A percentile compares a stretch with the other conserved stretches of the same genome.
These are phyloP conservation scores for Neurospora sp. DNA, from an alignment of 495 filamentous ascomycete genomes.

Conservation along the genomic window DNA sequence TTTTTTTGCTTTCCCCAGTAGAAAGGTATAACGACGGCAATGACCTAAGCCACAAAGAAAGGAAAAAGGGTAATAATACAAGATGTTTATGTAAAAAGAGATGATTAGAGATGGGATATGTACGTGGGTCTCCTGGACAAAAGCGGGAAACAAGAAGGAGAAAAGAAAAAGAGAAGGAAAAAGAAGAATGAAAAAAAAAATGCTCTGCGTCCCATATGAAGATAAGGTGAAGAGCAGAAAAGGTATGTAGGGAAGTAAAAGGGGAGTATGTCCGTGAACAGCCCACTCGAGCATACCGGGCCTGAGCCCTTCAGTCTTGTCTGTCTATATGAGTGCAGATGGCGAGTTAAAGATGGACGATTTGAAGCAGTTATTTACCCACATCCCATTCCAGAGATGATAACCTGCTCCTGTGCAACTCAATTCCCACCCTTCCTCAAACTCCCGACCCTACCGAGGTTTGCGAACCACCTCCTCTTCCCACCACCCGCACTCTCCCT, in stretches of 20 bases:
- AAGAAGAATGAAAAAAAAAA: not conserved
- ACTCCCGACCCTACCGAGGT: slow-evolving; percentile 24
- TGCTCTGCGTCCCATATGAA: not conserved
- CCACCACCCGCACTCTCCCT: not conserved
- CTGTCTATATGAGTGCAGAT: not conserved
- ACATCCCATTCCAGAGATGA: not conserved
- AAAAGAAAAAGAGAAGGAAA: too few species aligned
- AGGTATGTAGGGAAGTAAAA: not conserved
- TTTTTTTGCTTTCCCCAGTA: not conserved
- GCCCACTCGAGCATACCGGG: not conserved
- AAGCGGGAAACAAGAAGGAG: too few species aligned
- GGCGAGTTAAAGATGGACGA: not conserved
- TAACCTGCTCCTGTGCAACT: not conserved
- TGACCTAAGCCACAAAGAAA: not conserved
- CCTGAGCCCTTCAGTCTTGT: not conserved
- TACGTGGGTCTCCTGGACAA: not conserved
- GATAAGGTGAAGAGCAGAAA: not conserved
- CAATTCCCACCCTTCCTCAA: slow-evolving; percentile 14
- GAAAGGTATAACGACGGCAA: not conserved
- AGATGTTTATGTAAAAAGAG: not conserved
- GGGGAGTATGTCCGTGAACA: not conserved
- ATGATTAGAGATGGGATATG: not conserved
- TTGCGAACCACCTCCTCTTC: slow-evolving; percentile 29
- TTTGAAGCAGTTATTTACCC: too few species aligned
- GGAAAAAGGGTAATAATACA: not conserved